Percentiles rank a stretch among this genome's conserved stretches.
Evolutionary conservation across 1,139 yeast species (phyloP).

Genomic region (Magnusiomyces ingens): DNA sequence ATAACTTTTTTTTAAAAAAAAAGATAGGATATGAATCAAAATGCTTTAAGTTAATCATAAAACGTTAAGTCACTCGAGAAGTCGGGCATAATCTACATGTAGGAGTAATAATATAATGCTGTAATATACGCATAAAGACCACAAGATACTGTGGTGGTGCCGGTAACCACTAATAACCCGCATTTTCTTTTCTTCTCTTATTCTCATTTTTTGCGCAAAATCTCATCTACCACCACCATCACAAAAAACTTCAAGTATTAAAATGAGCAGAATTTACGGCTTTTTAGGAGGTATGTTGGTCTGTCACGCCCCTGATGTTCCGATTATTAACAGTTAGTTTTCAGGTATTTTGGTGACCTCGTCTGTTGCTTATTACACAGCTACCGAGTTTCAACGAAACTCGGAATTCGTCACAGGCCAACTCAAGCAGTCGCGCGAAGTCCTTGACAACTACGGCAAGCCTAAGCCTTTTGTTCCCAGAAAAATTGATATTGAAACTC

Average conservation of each 20-base stretch:
- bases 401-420: constrained; percentile 43
- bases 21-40: too few relatives aligned
- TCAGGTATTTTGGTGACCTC: constrained; percentile 60
- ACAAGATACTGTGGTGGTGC: too few relatives aligned
- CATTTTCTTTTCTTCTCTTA: background rate
- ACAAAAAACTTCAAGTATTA: background rate
- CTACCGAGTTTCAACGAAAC: constrained; percentile 48
- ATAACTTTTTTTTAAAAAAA: background rate
- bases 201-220: background rate
- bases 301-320: background rate
- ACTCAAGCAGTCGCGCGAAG: constrained; percentile 43
- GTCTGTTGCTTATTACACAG: constrained; percentile 58
- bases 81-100: too few relatives aligned
- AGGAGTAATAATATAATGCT: too few relatives aligned
- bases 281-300: constrained; percentile 47
- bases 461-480: constrained; percentile 27
- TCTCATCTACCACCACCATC: background rate
- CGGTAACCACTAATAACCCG: background rate
- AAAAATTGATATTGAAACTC: constrained; percentile 36
- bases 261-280: constrained; percentile 59
- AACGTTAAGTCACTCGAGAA: too few relatives aligned
- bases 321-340: background rate
- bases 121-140: too few relatives aligned
- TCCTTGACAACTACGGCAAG: constrained; percentile 39
- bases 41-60: too few relatives aligned